phyloP scores from a whole-genome alignment of 75 land plant genomes.

The Cryptomeria japonica region DNA sequence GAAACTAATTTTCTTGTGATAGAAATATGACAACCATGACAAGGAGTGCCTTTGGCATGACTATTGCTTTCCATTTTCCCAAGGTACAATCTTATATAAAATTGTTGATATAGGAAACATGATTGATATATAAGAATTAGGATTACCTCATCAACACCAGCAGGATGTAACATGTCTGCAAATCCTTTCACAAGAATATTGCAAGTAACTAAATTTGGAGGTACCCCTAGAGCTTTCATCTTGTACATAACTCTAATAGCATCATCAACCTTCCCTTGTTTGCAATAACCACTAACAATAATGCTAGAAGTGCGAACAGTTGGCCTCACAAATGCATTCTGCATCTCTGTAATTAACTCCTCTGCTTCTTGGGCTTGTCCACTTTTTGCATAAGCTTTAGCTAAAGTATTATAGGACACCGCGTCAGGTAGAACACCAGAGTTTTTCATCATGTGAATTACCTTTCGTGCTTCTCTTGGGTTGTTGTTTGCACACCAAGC shows the following conservation, averaged over 20 bases:
- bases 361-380: constrained; percentile 65
- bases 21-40: background rate
- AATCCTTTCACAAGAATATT: constrained; percentile 87
- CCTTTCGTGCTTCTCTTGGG: constrained; percentile 64
- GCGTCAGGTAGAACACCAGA: constrained; percentile 73
- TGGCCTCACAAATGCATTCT: constrained; percentile 50
- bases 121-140: background rate
- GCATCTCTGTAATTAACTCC: constrained; percentile 72
- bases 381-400: constrained; percentile 71
- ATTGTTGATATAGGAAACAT: background rate
- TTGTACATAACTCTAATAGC: constrained; percentile 58
- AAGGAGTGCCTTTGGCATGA: background rate
- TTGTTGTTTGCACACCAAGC: constrained; percentile 72
- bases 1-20: background rate
- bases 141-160: constrained; percentile 68
- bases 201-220: constrained; percentile 71
- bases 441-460: constrained; percentile 58
- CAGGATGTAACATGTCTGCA: constrained; percentile 47
- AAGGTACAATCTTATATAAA: background rate
- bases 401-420: constrained; percentile 86
- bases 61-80: background rate
- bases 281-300: constrained; percentile 67
- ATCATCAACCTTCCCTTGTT: constrained; percentile 59
- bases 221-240: constrained; percentile 65
- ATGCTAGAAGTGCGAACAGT: constrained; percentile 90